A percentile compares a stretch with the other conserved stretches of the same genome.
Evolutionary conservation across 2,329 filamentous ascomycete genomes (phyloP).

Genomic region (Aspergillus hortae): DNA sequence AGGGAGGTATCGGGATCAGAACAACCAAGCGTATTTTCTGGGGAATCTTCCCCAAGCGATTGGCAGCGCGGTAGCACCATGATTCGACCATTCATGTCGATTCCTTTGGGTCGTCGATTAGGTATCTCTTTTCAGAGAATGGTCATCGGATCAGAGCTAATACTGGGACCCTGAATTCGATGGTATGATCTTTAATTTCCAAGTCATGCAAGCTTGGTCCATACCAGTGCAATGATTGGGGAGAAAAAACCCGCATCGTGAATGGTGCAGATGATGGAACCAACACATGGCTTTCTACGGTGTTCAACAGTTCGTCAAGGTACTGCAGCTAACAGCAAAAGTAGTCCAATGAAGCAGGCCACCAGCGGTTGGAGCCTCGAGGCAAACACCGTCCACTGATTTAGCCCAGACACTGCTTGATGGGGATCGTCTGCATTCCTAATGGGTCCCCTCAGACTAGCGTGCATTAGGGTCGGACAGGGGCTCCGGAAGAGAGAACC

Average conservation of each 20-base stretch:
- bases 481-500: background rate
- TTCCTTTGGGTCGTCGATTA: too few species aligned
- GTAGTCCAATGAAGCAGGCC: background rate
- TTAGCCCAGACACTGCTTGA: background rate
- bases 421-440: background rate
- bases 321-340: background rate
- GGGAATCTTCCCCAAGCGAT: background rate
- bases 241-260: too few species aligned
- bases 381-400: background rate
- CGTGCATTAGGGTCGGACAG: constrained; percentile 1
- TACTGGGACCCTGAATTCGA: too few species aligned
- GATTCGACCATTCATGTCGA: background rate
- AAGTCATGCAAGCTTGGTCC: too few species aligned
- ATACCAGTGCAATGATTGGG: too few species aligned
- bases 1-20: background rate
- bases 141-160: too few species aligned
- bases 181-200: too few species aligned
- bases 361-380: background rate
- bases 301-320: background rate
- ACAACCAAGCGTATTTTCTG: background rate
- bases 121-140: too few species aligned
- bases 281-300: background rate
- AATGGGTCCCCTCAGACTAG: background rate
- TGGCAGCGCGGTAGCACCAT: background rate
- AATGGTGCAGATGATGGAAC: background rate